A percentile compares a stretch with the other conserved stretches of the same genome.
Evolutionary conservation across 2,329 filamentous ascomycete genomes (phyloP).

Genomic region (Hysterium pulicare): DNA sequence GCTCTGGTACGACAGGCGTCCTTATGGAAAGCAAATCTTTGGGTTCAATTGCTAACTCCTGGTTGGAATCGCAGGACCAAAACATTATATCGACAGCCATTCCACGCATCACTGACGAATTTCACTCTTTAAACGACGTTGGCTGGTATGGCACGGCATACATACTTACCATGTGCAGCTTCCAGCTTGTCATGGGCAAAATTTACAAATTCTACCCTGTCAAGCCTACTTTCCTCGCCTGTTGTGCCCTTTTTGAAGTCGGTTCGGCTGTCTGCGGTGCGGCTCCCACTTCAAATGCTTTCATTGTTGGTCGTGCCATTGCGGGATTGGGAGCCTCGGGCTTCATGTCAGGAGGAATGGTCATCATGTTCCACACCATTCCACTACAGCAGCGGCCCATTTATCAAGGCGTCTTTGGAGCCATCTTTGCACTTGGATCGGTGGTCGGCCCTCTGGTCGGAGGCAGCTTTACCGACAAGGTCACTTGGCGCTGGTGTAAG

Average conservation of each 20-base stretch:
- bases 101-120: constrained; percentile 45
- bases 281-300: constrained; percentile 24
- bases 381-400: constrained; percentile 38
- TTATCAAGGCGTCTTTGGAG: constrained; percentile 28
- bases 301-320: constrained; percentile 35
- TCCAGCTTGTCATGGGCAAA: constrained; percentile 39
- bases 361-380: constrained; percentile 37
- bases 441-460: constrained; percentile 39
- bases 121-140: constrained; percentile 42
- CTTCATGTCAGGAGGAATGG: constrained; percentile 9
- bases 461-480: constrained; percentile 35
- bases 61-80: constrained; percentile 2
- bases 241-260: constrained; percentile 48
- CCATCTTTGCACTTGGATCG: constrained; percentile 23
- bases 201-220: constrained; percentile 40
- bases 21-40: background rate
- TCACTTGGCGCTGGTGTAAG: constrained; percentile 37
- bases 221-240: constrained; percentile 31
- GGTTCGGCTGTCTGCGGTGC: constrained; percentile 50
- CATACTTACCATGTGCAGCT: constrained; percentile 6
- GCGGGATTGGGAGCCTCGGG: constrained; percentile 28
- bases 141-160: constrained; percentile 45
- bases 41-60: background rate
- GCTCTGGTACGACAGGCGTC: constrained; percentile 13
- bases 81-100: constrained; percentile 42